phyloP scores from a whole-genome alignment of 164 flowering plant species.

The Liriodendron chinense region DNA sequence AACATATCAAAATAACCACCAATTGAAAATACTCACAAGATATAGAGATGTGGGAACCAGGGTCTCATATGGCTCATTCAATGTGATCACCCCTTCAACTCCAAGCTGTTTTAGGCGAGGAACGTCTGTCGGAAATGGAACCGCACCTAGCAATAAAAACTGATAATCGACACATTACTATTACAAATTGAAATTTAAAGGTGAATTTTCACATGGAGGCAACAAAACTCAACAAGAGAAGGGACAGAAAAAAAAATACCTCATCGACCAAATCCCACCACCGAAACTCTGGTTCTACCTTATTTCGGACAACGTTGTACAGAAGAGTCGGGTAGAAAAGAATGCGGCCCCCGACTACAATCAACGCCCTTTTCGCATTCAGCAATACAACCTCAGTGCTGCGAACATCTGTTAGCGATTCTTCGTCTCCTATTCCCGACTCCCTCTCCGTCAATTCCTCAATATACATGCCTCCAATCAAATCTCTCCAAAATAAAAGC shows the following conservation, averaged over 20 bases:
- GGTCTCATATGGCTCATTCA: conserved; percentile 92
- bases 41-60: conserved; percentile 81
- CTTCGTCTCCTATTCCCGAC: conserved; percentile 23
- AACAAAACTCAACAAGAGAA: neutral
- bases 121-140: conserved; percentile 89
- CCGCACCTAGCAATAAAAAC: conserved; percentile 90
- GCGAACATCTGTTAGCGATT: conserved; percentile 11
- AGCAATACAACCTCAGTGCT: conserved; percentile 18
- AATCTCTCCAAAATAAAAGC: neutral
- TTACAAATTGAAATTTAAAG: neutral
- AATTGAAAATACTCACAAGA: conserved; percentile 37
- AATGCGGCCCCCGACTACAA: conserved; percentile 79
- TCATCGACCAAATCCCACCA: conserved; percentile 91
- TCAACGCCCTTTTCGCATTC: conserved; percentile 55
- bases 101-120: conserved; percentile 71
- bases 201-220: neutral
- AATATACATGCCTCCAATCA: conserved; percentile 50
- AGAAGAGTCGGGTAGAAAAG: conserved; percentile 85
- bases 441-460: conserved; percentile 56
- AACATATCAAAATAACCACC: neutral
- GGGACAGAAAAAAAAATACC: conserved; percentile 38
- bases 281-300: conserved; percentile 73
- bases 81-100: conserved; percentile 81
- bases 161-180: conserved; percentile 29
- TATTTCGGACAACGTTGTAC: conserved; percentile 81